phyloP scores from a whole-genome alignment of 768 basidiomycete genomes.

The Sutorius australiensis region DNA sequence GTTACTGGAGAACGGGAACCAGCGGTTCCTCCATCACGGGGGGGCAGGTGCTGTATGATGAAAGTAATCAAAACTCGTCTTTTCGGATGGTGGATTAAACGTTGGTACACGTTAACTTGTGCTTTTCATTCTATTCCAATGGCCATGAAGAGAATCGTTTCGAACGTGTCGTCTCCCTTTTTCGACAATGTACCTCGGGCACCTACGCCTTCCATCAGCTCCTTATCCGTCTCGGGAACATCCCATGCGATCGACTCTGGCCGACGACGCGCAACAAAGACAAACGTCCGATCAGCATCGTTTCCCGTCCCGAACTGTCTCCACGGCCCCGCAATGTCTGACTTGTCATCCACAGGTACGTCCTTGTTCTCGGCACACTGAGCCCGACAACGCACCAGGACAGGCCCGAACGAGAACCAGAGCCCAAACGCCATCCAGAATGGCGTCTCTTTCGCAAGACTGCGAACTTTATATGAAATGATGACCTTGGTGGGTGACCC shows the following conservation, averaged over 20 bases:
- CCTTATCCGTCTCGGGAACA: slow-evolving; percentile 48
- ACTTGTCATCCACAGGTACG: neutral
- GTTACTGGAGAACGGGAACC: slow-evolving; percentile 54
- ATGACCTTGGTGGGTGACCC: slow-evolving; percentile 38
- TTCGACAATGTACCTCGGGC: slow-evolving; percentile 38
- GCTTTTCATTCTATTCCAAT: slow-evolving; percentile 18
- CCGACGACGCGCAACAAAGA: slow-evolving; percentile 61
- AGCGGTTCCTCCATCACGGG: slow-evolving; percentile 39
- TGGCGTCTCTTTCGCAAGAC: slow-evolving; percentile 62
- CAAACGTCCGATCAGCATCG: slow-evolving; percentile 41
- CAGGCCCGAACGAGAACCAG: slow-evolving; percentile 67
- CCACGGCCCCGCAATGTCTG: slow-evolving; percentile 27
- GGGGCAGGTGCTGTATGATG: slow-evolving; percentile 5
- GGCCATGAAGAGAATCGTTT: slow-evolving; percentile 52
- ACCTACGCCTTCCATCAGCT: slow-evolving; percentile 57
- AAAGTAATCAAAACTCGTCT: too few species aligned
- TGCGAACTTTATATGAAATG: slow-evolving; percentile 76
- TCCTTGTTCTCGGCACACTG: too few species aligned
- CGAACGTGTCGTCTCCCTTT: slow-evolving; percentile 69
- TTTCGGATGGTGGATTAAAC: neutral
- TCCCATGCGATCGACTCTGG: slow-evolving; percentile 56
- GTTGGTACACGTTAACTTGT: neutral
- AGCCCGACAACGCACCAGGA: slow-evolving; percentile 33
- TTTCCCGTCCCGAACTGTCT: slow-evolving; percentile 42
- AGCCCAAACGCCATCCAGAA: slow-evolving; percentile 82